These are phyloP conservation scores for Blastobotrys parvus DNA, from an alignment of 805 yeast genomes.

Conservation along the genomic window DNA sequence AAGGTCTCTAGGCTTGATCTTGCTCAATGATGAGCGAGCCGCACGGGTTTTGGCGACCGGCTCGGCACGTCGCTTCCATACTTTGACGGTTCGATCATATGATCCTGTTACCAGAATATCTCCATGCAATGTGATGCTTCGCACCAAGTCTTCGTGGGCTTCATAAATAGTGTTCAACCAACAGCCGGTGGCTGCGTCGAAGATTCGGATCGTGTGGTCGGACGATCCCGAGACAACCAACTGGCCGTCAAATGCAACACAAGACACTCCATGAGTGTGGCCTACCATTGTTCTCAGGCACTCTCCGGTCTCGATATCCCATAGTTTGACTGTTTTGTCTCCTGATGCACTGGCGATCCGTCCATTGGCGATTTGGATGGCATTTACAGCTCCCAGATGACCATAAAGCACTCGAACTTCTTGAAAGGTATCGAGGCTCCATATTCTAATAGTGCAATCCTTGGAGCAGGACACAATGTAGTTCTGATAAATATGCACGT, in stretches of 20 bases:
- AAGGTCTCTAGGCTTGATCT: background rate
- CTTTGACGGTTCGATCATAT: slow-evolving; percentile 69
- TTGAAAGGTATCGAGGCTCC: slow-evolving; percentile 13
- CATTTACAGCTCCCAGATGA: slow-evolving; percentile 31
- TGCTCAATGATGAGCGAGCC: background rate
- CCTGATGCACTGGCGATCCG: slow-evolving; percentile 30
- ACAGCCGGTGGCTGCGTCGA: slow-evolving; percentile 19
- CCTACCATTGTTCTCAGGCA: slow-evolving; percentile 16
- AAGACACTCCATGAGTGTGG: slow-evolving; percentile 17
- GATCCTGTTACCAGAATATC: slow-evolving; percentile 54
- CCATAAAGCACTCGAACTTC: slow-evolving; percentile 15
- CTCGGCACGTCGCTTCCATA: slow-evolving; percentile 56
- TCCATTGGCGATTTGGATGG: slow-evolving; percentile 22
- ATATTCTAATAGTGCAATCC: slow-evolving; percentile 26
- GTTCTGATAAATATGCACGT: slow-evolving; percentile 19
- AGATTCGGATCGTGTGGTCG: slow-evolving; percentile 26
- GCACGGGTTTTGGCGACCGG: background rate
- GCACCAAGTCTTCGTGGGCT: slow-evolving; percentile 2
- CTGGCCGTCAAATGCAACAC: slow-evolving; percentile 22
- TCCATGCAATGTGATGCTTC: slow-evolving; percentile 13
- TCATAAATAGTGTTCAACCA: slow-evolving; percentile 19
- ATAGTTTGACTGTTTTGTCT: slow-evolving; percentile 29
- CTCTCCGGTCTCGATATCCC: slow-evolving; percentile 26
- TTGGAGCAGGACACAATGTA: slow-evolving; percentile 28
- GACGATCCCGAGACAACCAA: slow-evolving; percentile 29